Evolutionary conservation across 495 filamentous ascomycete genomes (phyloP).

Genomic region (Peziza echinospora): DNA sequence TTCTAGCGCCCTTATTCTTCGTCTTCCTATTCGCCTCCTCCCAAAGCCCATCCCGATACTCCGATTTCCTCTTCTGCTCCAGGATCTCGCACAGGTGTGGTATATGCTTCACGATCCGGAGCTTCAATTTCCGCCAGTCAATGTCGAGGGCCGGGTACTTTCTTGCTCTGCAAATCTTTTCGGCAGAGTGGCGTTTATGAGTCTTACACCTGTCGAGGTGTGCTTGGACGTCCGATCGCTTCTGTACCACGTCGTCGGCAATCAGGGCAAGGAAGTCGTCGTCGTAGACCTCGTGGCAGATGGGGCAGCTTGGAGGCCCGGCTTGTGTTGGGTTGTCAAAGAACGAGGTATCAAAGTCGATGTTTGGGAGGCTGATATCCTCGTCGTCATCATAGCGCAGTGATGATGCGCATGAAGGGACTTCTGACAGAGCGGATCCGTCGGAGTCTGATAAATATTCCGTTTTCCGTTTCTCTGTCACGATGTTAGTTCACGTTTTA

Average conservation of each 20-base stretch:
- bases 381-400: too few species aligned
- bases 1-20: background rate
- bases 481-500: too few species aligned
- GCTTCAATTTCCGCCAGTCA: background rate
- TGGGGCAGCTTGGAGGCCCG: background rate
- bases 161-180: background rate
- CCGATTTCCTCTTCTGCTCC: background rate
- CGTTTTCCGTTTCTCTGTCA: background rate
- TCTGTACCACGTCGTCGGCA: background rate
- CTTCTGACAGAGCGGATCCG: background rate
- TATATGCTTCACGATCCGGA: background rate
- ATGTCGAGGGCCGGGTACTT: background rate
- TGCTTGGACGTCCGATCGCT: background rate
- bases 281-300: background rate
- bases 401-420: too few species aligned
- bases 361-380: too few species aligned
- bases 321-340: too few species aligned
- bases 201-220: background rate
- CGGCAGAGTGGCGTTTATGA: background rate
- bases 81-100: background rate
- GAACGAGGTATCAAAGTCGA: too few species aligned
- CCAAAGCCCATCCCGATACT: background rate
- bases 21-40: background rate
- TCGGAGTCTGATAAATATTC: background rate
- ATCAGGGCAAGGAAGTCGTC: background rate